Conservation (phyloP, 2,329 filamentous ascomycete genomes). For the Diaporthe nobilis region DNA sequence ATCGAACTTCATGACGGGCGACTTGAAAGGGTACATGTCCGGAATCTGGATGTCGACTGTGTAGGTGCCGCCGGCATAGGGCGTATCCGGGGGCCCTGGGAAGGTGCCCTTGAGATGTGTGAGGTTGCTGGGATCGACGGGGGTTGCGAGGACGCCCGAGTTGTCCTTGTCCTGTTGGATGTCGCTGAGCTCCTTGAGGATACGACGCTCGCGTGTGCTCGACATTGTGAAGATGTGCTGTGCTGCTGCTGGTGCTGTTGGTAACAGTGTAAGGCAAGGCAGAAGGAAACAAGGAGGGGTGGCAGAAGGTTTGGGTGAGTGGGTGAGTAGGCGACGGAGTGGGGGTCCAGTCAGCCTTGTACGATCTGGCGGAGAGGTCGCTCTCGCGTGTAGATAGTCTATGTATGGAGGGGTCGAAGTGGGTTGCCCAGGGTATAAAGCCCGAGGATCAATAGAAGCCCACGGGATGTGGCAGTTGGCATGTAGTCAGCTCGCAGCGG, state of each 20-base stretch:
- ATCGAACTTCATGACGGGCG: constrained; percentile 90
- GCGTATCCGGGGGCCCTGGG: constrained; percentile 89
- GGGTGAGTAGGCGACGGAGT: not conserved
- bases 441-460: constrained; percentile 9
- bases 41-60: constrained; percentile 90
- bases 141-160: constrained; percentile 81
- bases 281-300: not conserved
- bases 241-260: constrained; percentile 36
- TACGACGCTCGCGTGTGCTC: constrained; percentile 69
- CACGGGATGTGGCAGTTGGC: constrained; percentile 8
- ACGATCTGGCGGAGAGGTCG: constrained; percentile 27
- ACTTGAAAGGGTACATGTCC: constrained; percentile 91
- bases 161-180: constrained; percentile 79
- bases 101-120: constrained; percentile 88
- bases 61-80: constrained; percentile 90
- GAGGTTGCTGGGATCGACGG: constrained; percentile 77
- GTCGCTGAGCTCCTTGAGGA: constrained; percentile 83
- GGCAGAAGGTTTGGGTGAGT: not conserved
- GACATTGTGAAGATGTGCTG: constrained; percentile 54
- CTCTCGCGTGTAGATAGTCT: constrained; percentile 9
- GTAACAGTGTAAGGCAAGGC: not conserved
- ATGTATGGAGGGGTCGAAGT: constrained; percentile 26
- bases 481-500: constrained; percentile 12
- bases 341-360: constrained; percentile 28
- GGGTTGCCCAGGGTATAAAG: constrained; percentile 15